Evolutionary conservation across 805 yeast species (phyloP), one percentile per base, ranked within the genome.

Genomic region (Starmerella etchellsii): DNA sequence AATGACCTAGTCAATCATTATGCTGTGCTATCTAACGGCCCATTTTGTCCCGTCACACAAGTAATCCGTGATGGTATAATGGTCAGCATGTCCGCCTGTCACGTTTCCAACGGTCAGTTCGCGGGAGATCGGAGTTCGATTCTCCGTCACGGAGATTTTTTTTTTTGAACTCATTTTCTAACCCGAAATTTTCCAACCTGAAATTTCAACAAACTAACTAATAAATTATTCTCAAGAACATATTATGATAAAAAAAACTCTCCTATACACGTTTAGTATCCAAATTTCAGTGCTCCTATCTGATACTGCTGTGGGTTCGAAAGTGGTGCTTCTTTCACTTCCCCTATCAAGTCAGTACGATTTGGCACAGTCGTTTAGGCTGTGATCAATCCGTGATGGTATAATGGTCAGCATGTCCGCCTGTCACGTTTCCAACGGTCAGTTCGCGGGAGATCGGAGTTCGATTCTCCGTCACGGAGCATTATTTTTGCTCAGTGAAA

Each of bases 81-180:
- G 48, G 48, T 44, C 39, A 44, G 48, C 44, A 44, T 44, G 44
- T 44, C 45, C 48, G 48, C 48, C 48, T 44, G 48, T 44, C 48
- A 44, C 32, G 25, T 32, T 13, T 14, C 24, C 16, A 20, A 23
- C 37, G 39, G 32, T 31, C 48, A 44, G 48, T 32, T 40, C 48
- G 48, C 48, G 48, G 45, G 48, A 44, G 48, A 44, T 44, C 48
- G 44, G 48, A 44, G 48, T 44, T 44, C 48, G 48, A 44, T 44
- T 44, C 48, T 44, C 48, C 44, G 48, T 39, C 48, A 32, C 39
- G 48, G 48, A 44, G 48, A 13, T 31, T 44, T 31, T 41, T 41
- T 44, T 43, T 26, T 2, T 7, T 29, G 13, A 8, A 26, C 14
- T 28, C 31, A 28, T n/a, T n/a, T 28, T n/a, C n/a, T n/a, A n/a